These are phyloP conservation scores for Suillus subluteus DNA, from an alignment of 768 basidiomycete genomes.

Conservation along the genomic window DNA sequence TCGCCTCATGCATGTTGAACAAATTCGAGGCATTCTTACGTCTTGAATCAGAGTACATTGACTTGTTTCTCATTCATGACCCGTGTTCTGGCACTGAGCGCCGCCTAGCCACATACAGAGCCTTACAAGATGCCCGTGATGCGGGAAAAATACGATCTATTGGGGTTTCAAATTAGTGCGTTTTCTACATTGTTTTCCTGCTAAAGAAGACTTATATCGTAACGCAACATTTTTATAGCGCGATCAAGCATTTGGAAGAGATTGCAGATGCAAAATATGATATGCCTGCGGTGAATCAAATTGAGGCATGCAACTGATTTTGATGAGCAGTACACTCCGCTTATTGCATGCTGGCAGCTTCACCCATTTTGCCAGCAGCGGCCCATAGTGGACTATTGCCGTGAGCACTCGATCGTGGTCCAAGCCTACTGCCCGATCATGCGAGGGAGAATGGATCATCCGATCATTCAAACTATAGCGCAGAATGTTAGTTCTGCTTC, in stretches of 20 bases:
- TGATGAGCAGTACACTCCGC: conserved; percentile 4
- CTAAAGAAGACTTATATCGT: background rate
- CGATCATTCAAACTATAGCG: conserved; percentile 55
- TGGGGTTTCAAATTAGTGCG: conserved; percentile 88
- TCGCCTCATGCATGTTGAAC: background rate
- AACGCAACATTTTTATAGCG: conserved; percentile 42
- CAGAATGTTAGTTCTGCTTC: conserved; percentile 50
- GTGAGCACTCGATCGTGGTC: conserved; percentile 58
- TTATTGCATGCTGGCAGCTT: conserved; percentile 45
- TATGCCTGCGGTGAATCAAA: conserved; percentile 77
- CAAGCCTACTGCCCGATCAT: conserved; percentile 82
- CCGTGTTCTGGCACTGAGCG: conserved; percentile 63
- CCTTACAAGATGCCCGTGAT: conserved; percentile 61
- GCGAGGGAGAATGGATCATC: conserved; percentile 57
- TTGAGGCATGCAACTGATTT: conserved; percentile 56
- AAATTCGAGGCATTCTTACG: background rate
- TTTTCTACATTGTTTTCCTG: background rate
- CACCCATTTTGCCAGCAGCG: conserved; percentile 85
- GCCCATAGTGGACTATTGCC: conserved; percentile 77
- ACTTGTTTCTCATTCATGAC: conserved; percentile 81
- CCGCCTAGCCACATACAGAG: conserved; percentile 74
- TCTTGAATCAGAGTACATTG: conserved; percentile 54
- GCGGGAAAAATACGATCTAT: conserved; percentile 70
- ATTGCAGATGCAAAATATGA: conserved; percentile 64
- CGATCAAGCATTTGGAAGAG: conserved; percentile 74